These are phyloP conservation scores for Puccinia triticina DNA, from an alignment of 1,284 basidiomycete genomes.

Conservation along the genomic window DNA sequence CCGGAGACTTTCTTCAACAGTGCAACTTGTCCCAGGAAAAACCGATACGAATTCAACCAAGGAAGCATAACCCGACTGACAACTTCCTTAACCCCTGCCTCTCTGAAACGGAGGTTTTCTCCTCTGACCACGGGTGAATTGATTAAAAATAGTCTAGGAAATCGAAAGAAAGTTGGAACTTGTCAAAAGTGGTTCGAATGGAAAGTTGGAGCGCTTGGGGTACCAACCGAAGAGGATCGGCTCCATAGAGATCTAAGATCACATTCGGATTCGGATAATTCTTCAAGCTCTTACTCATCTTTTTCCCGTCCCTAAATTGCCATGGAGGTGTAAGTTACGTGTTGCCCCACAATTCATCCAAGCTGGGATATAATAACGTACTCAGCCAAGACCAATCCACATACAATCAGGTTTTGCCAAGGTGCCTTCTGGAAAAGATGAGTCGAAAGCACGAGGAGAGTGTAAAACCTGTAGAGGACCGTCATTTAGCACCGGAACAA, in stretches of 20 bases:
- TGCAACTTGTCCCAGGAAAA: slow-evolving; percentile 95
- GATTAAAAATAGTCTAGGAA: slow-evolving; percentile 87
- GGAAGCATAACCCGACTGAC: slow-evolving; percentile 91
- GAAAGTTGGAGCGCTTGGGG: slow-evolving; percentile 52
- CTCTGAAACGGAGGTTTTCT: slow-evolving; percentile 95
- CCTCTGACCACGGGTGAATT: slow-evolving; percentile 98
- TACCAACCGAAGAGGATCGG: slow-evolving; percentile 82
- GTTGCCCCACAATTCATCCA: slow-evolving; percentile 24
- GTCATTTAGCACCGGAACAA: slow-evolving; percentile 64
- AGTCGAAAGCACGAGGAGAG: slow-evolving; percentile 89
- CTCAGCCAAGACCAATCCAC: slow-evolving; percentile 92
- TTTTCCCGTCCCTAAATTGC: slow-evolving; percentile 81
- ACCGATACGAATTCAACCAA: slow-evolving; percentile 99
- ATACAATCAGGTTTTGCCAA: slow-evolving; percentile 98
- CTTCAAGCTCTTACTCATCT: slow-evolving; percentile 98
- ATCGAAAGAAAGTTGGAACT: slow-evolving; percentile 6
- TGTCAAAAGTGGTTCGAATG: background rate
- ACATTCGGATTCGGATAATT: slow-evolving; percentile 98
- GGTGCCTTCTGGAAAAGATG: slow-evolving; percentile 91
- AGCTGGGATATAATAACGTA: slow-evolving; percentile 57
- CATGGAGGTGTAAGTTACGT: slow-evolving; percentile 34
- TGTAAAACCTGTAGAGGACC: slow-evolving; percentile 93
- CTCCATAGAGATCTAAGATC: slow-evolving; percentile 88
- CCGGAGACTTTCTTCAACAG: slow-evolving; percentile 81
- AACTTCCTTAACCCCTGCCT: slow-evolving; percentile 96